Percentiles rank a stretch among this genome's conserved stretches.
These are phyloP conservation scores for Metschnikowia peoriensis DNA, from an alignment of 805 yeast species.

Conservation along the genomic window DNA sequence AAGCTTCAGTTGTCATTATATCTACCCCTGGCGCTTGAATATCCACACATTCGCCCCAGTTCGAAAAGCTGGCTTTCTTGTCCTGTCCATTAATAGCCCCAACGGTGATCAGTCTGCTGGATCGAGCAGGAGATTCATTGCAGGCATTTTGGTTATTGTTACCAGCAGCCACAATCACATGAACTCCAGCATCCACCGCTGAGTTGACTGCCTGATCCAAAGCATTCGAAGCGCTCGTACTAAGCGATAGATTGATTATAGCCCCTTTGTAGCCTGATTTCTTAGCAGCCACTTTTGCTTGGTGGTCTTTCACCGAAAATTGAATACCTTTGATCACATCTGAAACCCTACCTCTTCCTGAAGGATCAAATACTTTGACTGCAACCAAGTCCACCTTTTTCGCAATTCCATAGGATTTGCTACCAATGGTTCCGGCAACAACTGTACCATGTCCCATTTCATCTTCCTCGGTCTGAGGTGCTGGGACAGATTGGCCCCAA, in stretches of 20 bases:
- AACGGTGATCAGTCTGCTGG: conserved; percentile 80
- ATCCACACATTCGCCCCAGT: conserved; percentile 93
- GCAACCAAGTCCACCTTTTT: conserved; percentile 77
- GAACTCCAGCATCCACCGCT: conserved; percentile 83
- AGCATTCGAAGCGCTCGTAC: conserved; percentile 88
- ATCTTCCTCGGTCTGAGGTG: conserved; percentile 66
- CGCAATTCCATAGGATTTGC: conserved; percentile 77
- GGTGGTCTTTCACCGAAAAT: conserved; percentile 74
- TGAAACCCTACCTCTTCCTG: conserved; percentile 80
- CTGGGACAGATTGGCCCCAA: conserved; percentile 72
- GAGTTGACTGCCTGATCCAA: conserved; percentile 86
- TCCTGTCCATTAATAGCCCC: conserved; percentile 92
- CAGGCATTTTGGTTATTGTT: conserved; percentile 93
- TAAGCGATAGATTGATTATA: conserved; percentile 88
- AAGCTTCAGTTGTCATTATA: conserved; percentile 53
- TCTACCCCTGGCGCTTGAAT: conserved; percentile 95
- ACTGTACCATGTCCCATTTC: conserved; percentile 96
- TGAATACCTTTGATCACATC: conserved; percentile 84
- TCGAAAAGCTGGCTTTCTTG: conserved; percentile 89
- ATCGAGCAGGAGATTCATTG: conserved; percentile 86
- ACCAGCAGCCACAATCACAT: conserved; percentile 95
- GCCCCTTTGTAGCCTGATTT: conserved; percentile 77
- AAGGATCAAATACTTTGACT: conserved; percentile 75
- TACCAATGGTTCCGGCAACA: conserved; percentile 91
- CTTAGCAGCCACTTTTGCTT: conserved; percentile 46